A percentile compares a stretch with the other conserved stretches of the same genome.
phyloP scores from a whole-genome alignment of 1,284 basidiomycete species.

The Heliocybe sulcata region DNA sequence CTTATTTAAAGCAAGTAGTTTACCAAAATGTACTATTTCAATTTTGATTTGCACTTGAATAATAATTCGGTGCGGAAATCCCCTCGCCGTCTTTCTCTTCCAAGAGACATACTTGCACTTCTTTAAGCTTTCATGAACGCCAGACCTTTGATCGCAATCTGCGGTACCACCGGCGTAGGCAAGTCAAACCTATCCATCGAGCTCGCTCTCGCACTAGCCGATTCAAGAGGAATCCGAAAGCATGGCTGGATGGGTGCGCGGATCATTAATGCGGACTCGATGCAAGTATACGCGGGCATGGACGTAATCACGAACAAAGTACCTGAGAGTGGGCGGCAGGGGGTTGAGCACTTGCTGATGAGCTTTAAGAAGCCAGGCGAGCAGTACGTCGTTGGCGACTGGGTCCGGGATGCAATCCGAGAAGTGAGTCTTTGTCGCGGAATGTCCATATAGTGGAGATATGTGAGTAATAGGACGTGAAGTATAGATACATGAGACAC shows the following conservation, averaged over 20 bases:
- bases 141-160: conserved; percentile 71
- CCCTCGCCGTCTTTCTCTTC: too few species aligned
- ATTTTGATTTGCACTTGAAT: too few species aligned
- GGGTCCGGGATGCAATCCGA: conserved; percentile 71
- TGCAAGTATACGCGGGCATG: conserved; percentile 96
- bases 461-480: not conserved
- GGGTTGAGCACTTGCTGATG: conserved; percentile 87
- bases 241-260: conserved; percentile 53
- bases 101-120: not conserved
- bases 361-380: conserved; percentile 80
- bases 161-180: conserved; percentile 95
- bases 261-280: conserved; percentile 93
- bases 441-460: not conserved
- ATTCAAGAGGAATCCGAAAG: conserved; percentile 7
- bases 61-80: too few species aligned
- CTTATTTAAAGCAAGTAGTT: too few species aligned
- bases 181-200: conserved; percentile 93
- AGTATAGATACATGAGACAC: conserved; percentile 63
- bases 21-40: too few species aligned
- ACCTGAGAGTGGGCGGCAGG: conserved; percentile 67
- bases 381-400: conserved; percentile 83
- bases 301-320: conserved; percentile 97
- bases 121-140: not conserved
- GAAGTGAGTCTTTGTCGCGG: conserved; percentile 38
- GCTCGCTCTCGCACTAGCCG: conserved; percentile 57